phyloP scores from a whole-genome alignment of 2,329 filamentous ascomycete species.

The Hypoxylon sp. region DNA sequence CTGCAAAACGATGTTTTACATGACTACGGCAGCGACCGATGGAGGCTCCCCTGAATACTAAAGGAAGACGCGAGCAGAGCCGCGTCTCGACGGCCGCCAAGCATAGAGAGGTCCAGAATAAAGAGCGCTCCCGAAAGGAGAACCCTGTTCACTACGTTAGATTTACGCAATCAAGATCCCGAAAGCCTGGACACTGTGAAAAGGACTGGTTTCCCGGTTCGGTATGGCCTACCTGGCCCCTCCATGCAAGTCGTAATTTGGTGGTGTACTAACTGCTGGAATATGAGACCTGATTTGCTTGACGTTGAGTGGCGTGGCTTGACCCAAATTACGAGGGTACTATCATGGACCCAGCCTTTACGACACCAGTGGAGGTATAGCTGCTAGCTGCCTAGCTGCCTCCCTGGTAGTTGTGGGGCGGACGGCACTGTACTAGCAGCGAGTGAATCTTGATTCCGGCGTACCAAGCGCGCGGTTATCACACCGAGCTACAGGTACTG shows the following conservation, averaged over 20 bases:
- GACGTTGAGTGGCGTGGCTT: not conserved
- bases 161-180: slow-evolving; percentile 1
- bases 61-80: slow-evolving; percentile 22
- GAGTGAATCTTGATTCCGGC: not conserved
- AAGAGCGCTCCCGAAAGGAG: slow-evolving; percentile 23
- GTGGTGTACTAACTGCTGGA: not conserved
- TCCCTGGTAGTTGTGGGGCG: not conserved
- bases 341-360: too few relatives aligned
- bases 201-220: not conserved
- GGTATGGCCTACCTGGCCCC: not conserved
- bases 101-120: slow-evolving; percentile 26
- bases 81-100: slow-evolving; percentile 23
- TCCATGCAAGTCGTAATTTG: slow-evolving; percentile 7
- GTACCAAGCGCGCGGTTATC: not conserved
- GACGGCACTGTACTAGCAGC: slow-evolving; percentile 4
- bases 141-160: not conserved
- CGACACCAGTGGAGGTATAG: too few relatives aligned
- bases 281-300: slow-evolving; percentile 1
- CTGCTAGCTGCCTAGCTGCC: too few relatives aligned
- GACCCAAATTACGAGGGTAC: not conserved
- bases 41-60: slow-evolving; percentile 18
- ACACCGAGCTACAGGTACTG: not conserved
- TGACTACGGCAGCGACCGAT: slow-evolving; percentile 10
- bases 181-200: slow-evolving; percentile 15
- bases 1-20: slow-evolving; percentile 33